These are phyloP conservation scores for Podaxis mareebaensis DNA, from an alignment of 768 basidiomycete species.

Conservation along the genomic window DNA sequence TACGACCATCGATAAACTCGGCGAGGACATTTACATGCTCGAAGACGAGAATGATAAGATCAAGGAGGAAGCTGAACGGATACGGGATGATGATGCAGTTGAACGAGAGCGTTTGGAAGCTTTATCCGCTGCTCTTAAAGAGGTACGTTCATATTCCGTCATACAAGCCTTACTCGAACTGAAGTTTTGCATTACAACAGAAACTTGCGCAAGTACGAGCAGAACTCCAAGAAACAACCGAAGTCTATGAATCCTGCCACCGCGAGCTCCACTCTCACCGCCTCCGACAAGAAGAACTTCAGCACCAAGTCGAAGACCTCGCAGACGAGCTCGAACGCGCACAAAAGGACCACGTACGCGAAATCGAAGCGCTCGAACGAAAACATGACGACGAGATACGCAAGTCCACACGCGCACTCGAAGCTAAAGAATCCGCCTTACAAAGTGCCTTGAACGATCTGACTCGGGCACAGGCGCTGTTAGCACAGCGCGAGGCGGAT, in stretches of 20 bases:
- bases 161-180: neutral
- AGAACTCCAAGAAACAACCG: constrained; percentile 65
- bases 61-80: constrained; percentile 19
- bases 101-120: constrained; percentile 70
- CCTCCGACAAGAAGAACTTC: constrained; percentile 75
- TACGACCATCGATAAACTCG: constrained; percentile 76
- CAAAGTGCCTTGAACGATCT: constrained; percentile 65
- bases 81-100: constrained; percentile 72
- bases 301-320: constrained; percentile 71
- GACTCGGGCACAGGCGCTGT: constrained; percentile 58
- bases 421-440: constrained; percentile 70
- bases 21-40: constrained; percentile 77
- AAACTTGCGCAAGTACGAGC: constrained; percentile 67
- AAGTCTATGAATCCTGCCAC: constrained; percentile 62
- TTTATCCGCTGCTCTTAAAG: constrained; percentile 74
- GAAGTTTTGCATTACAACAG: constrained; percentile 34
- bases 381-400: constrained; percentile 64
- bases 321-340: constrained; percentile 62
- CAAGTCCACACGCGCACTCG: constrained; percentile 61
- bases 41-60: constrained; percentile 69
- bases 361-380: constrained; percentile 56
- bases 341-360: constrained; percentile 53
- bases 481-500: constrained; percentile 76
- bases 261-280: constrained; percentile 69
- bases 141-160: constrained; percentile 45